phyloP scores from a whole-genome alignment of 2,329 filamentous ascomycete genomes.

The Polychaeton citri region DNA sequence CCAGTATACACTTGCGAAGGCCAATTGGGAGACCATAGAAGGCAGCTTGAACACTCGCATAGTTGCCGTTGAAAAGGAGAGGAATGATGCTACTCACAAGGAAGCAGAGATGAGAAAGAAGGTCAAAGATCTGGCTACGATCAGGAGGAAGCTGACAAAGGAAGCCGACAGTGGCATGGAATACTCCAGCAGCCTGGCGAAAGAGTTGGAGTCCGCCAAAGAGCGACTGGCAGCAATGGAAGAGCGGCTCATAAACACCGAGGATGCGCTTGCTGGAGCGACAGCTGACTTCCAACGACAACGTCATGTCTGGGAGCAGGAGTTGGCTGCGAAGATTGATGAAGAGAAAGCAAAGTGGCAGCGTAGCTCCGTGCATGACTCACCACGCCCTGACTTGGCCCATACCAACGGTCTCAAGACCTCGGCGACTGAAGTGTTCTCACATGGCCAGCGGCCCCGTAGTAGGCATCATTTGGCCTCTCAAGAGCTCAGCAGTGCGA shows the following conservation, averaged over 20 bases:
- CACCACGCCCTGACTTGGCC: no score
- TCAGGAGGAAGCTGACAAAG: slow-evolving; percentile 59
- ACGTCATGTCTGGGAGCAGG: slow-evolving; percentile 44
- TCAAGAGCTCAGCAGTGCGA: slow-evolving; percentile 9
- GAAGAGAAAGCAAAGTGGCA: slow-evolving; percentile 51
- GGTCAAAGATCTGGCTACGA: slow-evolving; percentile 66
- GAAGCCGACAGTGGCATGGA: slow-evolving; percentile 61
- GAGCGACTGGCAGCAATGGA: slow-evolving; percentile 11
- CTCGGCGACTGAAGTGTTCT: slow-evolving; percentile 21
- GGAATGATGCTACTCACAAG: slow-evolving; percentile 69
- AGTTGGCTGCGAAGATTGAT: slow-evolving; percentile 45
- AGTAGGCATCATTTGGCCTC: slow-evolving; percentile 15
- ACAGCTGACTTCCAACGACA: slow-evolving; percentile 45
- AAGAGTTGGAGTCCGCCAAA: slow-evolving; percentile 49
- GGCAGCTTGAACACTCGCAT: slow-evolving; percentile 68
- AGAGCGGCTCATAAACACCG: slow-evolving; percentile 48
- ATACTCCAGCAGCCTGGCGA: slow-evolving; percentile 49
- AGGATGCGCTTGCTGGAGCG: slow-evolving; percentile 49
- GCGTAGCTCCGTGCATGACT: no score
- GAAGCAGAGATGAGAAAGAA: slow-evolving; percentile 84
- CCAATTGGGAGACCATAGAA: slow-evolving; percentile 97
- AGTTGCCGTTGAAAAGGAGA: slow-evolving; percentile 71
- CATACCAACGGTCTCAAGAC: slow-evolving; percentile 21
- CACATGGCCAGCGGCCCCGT: slow-evolving; percentile 16
- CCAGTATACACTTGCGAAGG: slow-evolving; percentile 84